Evolutionary conservation across 176 grass and related monocot genomes (phyloP).

Genomic region (Miscanthus lutarioriparius): DNA sequence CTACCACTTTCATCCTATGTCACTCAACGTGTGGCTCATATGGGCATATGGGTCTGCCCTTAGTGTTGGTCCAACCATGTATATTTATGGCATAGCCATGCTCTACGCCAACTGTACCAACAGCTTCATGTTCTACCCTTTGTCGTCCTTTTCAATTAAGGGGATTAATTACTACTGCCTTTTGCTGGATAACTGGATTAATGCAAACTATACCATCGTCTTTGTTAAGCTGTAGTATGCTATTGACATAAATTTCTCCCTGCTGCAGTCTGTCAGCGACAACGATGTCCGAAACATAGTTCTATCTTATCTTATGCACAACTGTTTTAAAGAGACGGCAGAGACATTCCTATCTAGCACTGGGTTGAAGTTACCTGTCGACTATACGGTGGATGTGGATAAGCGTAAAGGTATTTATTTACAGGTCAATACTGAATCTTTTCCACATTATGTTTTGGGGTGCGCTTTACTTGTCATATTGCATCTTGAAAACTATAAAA

Average conservation of each 20-base stretch:
- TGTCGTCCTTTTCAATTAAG: constrained; percentile 12
- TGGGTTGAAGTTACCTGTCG: constrained; percentile 69
- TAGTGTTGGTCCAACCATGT: neutral
- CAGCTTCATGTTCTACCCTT: neutral
- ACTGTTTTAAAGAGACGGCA: constrained; percentile 97
- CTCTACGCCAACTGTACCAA: neutral
- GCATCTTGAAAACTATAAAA: neutral
- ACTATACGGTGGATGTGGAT: constrained; percentile 79
- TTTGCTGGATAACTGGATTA: constrained; percentile 3
- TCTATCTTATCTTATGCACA: constrained; percentile 95
- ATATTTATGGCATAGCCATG: neutral
- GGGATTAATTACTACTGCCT: constrained; percentile 11
- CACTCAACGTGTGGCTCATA: neutral
- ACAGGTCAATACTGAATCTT: constrained; percentile 39
- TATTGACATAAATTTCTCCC: constrained; percentile 30
- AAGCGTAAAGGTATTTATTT: constrained; percentile 81
- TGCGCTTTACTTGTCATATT: neutral
- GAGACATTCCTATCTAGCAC: constrained; percentile 76
- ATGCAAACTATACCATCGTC: neutral
- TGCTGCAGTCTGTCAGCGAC: constrained; percentile 64
- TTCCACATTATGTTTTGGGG: neutral
- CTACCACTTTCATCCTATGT: neutral
- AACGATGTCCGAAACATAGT: constrained; percentile 73
- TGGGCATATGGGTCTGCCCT: neutral
- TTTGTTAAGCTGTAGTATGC: constrained; percentile 14